Base-by-base conservation (phyloP, 108 stramenopile genomes). In the Cyclotella kingstonii region DNA sequence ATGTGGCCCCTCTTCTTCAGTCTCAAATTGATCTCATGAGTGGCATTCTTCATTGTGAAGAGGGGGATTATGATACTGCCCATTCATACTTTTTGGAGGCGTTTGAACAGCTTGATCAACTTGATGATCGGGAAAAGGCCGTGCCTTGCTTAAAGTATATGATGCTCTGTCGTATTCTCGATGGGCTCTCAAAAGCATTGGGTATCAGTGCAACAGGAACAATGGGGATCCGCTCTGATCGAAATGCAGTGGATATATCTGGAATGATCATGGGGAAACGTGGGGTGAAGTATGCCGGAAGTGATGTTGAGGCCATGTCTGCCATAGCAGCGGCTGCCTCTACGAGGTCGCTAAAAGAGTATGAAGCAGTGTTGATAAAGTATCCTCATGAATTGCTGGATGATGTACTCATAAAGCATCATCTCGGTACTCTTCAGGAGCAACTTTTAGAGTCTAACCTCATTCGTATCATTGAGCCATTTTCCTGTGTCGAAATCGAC, bases 81-180 rank as follows among this genome's bases (percentile, higher is more conserved):
- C 97, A 98, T 60, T 96, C 95, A 1, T 99, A 99, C 84, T 99
- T 99, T 86, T 79, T 98, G 63, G 99, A 99, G 73, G 95, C 96
- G 14, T 99, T 96, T 66, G 98, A 99, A 70, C 97, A 94, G 66
- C 84, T 93, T 29, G 94, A 96, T 66, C 85, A 91, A 61, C 68
- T 94, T 78, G 74, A 93, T 52, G 87, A 93, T 47, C 46, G 60
- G 9, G 81, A 75, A 11, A 75, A 78, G 63, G 93, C 90, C 7
- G 68, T 83, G 21, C 70, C 72, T 4, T 88, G 88, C 49, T 80
- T 98, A 60, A 95, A 95, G 83, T 98, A 98, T 82, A 99, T 99
- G 99, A 90, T 98, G 82, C 81, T 99, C 36, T 94, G 93, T 79
- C 80, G 82, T 51, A 93, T 99, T 52, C 67, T 99, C 49, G 87